A percentile compares a stretch with the other conserved stretches of the same genome.
phyloP scores from a whole-genome alignment of 2,329 filamentous ascomycete species.

The Emmonsiellopsis sp. region DNA sequence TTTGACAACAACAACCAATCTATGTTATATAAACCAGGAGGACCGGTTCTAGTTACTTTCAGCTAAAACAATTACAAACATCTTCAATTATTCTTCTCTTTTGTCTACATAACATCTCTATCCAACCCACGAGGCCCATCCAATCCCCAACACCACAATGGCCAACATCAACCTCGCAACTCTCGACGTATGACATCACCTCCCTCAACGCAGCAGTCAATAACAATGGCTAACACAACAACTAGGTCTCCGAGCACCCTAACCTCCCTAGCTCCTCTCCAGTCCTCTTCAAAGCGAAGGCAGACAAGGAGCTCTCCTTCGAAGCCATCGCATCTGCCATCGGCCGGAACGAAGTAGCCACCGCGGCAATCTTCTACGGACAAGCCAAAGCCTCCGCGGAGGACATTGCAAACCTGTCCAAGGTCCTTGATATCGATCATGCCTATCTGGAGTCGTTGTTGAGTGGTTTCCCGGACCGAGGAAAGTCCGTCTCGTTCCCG shows the following conservation, averaged over 20 bases:
- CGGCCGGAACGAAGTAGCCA: constrained; percentile 71
- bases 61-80: too few species aligned
- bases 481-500: constrained; percentile 70
- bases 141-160: neutral
- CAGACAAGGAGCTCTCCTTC: constrained; percentile 65
- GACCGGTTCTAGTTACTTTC: too few species aligned
- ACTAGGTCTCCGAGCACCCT: constrained; percentile 55
- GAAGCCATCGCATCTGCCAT: constrained; percentile 66
- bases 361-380: constrained; percentile 85
- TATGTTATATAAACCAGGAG: too few species aligned
- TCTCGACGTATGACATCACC: neutral
- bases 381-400: constrained; percentile 65
- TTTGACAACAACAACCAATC: too few species aligned
- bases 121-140: neutral
- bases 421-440: constrained; percentile 53
- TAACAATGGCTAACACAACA: neutral
- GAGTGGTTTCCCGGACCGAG: constrained; percentile 69
- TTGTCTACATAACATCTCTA: neutral
- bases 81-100: neutral
- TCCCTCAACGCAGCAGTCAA: neutral
- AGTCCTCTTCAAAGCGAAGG: constrained; percentile 74
- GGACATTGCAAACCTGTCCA: constrained; percentile 59
- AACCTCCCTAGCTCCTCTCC: constrained; percentile 62
- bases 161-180: constrained; percentile 2
- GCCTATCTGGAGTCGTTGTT: constrained; percentile 53